Conservation (phyloP, 345 rosid species). For the Tarenaya hassleriana region DNA sequence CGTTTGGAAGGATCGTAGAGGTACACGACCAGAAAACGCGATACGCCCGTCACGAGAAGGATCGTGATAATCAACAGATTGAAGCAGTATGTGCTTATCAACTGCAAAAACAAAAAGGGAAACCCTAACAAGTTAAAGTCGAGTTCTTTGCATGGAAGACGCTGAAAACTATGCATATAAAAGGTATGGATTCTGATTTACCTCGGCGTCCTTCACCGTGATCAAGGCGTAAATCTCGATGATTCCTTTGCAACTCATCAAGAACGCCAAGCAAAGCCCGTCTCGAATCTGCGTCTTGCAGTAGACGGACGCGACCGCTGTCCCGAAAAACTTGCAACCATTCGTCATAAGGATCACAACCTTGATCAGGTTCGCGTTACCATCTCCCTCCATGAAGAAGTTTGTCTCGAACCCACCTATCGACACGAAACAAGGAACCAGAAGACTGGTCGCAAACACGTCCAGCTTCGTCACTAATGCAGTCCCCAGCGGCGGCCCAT, state of each 20-base stretch:
- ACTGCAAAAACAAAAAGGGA: conserved; percentile 11
- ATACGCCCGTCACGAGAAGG: conserved; percentile 22
- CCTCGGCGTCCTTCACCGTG: conserved; percentile 27
- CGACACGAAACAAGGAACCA: conserved; percentile 31
- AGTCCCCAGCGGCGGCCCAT: conserved; percentile 31
- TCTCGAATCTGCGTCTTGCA: conserved; percentile 25
- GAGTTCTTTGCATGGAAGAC: no score
- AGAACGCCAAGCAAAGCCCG: conserved; percentile 28
- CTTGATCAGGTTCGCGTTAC: conserved; percentile 19
- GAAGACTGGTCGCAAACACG: conserved; percentile 22
- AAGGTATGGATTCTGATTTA: not conserved
- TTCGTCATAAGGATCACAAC: conserved; percentile 22
- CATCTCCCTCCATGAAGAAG: conserved; percentile 18
- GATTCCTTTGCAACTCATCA: conserved; percentile 35
- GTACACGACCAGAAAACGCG: conserved; percentile 36
- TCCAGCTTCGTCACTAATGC: conserved; percentile 29
- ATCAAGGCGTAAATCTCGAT: conserved; percentile 27
- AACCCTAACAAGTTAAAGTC: not conserved
- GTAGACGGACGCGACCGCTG: conserved; percentile 25
- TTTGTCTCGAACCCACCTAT: conserved; percentile 30
- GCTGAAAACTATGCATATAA: no score
- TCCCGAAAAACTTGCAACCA: conserved; percentile 27
- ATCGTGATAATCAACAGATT: conserved; percentile 20
- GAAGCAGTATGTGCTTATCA: conserved; percentile 23
- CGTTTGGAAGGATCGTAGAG: conserved; percentile 59